A percentile compares a stretch with the other conserved stretches of the same genome.
phyloP scores from a whole-genome alignment of 2,329 filamentous ascomycete genomes.

The Colletotrichum sp. region DNA sequence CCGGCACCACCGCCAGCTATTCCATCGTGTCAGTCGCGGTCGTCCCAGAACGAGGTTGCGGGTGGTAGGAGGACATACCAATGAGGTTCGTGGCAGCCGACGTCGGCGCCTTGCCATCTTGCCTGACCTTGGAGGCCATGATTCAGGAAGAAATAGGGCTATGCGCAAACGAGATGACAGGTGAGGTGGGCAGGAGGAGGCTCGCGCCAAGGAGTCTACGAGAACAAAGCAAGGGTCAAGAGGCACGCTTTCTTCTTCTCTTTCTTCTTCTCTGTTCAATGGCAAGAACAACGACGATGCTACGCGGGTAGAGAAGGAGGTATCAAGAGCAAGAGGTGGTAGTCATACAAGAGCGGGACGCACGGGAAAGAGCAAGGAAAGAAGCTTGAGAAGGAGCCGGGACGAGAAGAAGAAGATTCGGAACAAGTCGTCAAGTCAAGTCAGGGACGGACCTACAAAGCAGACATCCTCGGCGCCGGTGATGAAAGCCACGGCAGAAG shows the following conservation, averaged over 20 bases:
- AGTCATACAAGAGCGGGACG: conserved; percentile 3
- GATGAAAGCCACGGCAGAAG: conserved; percentile 20
- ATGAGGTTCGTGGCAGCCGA: conserved; percentile 91
- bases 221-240: not conserved
- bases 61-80: conserved; percentile 56
- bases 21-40: not conserved
- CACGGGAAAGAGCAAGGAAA: not conserved
- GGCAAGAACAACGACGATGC: not conserved
- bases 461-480: conserved; percentile 20
- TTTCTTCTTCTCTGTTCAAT: not conserved
- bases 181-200: conserved; percentile 2
- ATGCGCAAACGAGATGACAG: not conserved
- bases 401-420: conserved; percentile 14
- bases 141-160: not conserved
- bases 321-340: not conserved
- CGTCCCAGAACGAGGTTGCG: not conserved
- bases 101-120: conserved; percentile 73
- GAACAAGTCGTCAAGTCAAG: conserved; percentile 4
- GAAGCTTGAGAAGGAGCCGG: not conserved
- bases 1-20: conserved; percentile 93
- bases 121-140: conserved; percentile 48
- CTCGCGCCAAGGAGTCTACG: not conserved
- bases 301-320: not conserved
- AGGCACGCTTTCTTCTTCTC: not conserved
- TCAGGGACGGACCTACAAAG: conserved; percentile 3